Evolutionary conservation across 139 green algal species (phyloP).

Genomic region (Micractinium sp.): DNA sequence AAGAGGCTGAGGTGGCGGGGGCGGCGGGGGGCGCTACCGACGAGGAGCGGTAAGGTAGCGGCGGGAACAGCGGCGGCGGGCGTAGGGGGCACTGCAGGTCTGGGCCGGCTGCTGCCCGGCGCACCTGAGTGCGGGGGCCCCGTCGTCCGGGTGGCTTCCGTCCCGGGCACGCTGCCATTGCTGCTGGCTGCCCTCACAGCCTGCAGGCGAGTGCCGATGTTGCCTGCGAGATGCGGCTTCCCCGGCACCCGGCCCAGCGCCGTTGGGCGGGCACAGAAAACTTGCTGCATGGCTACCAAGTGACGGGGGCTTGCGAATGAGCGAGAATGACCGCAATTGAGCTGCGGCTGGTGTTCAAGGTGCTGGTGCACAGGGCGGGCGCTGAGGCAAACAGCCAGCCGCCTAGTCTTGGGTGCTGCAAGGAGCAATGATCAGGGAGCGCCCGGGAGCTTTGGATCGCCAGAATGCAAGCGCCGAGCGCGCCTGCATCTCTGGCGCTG

Average conservation of each 20-base stretch:
- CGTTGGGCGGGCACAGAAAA: not conserved
- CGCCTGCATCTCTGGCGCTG: no score
- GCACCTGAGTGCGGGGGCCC: not conserved
- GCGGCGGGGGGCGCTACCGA: not conserved
- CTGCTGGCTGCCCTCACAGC: not conserved
- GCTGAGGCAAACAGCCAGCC: not conserved
- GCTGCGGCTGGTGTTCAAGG: not conserved
- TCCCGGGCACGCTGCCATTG: not conserved
- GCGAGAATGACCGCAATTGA: not conserved
- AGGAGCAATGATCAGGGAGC: not conserved
- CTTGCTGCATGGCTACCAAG: not conserved
- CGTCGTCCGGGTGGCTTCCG: not conserved
- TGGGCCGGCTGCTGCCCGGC: not conserved
- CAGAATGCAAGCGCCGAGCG: not conserved
- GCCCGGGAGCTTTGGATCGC: not conserved
- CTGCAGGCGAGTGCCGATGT: not conserved
- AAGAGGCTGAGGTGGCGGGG: not conserved
- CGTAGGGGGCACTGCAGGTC: not conserved
- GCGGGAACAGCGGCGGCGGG: not conserved
- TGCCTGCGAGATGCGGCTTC: not conserved
- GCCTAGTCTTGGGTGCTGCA: no score
- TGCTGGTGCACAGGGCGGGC: not conserved
- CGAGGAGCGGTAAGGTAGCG: not conserved
- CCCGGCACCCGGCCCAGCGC: no score
- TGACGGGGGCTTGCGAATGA: not conserved